Base-by-base conservation (phyloP, 352 stramenopile genomes). In the Phytophthora pseudosyringae region DNA sequence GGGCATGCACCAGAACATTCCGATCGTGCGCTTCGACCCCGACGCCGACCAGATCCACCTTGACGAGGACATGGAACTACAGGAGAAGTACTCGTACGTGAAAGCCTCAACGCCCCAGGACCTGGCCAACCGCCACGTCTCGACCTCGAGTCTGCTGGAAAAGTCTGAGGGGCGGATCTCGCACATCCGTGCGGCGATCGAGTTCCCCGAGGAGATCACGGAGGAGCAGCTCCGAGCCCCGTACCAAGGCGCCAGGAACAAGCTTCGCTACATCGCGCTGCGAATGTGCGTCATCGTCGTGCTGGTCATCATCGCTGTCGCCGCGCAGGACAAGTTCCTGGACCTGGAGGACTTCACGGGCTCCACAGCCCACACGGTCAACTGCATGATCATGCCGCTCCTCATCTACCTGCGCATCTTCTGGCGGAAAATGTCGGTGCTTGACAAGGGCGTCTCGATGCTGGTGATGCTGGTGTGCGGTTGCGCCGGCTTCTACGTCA, bases 401-500 rank as follows among this genome's bases (percentile, higher is more conserved):
- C 60, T 68, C 35, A 68, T 68, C 32, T 68, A 68, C 52, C 36
- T 68, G 52, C 60, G 60, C 10, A 52, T 68, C 52, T 68, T 68
- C 52, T 68, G 60, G 60, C 38, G 36, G 39, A 72, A 45, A 75
- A 86, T 79, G 40, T 76, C 81, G 4, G 49, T 81, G 10, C 64
- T 73, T 16, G 77, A 88, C 64, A 83, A 88, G 59, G 70, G 74
- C 26, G 52, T 69, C 12, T 65, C 68, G 29, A 69, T 74, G 36
- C 13, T 83, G 33, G 64, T 83, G 45, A 60, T 89, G 33, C 18
- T 81, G 5, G 49, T 87, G 31, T 87, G 78, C 36, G 67, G 70
- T 13, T 61, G 68, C 18, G 72, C 83, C n/a, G 78, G 77, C 5
- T 69, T 75, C 46, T 89, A 88, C 59, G 71, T 85, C 9, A 73